Evolutionary conservation across 1,284 basidiomycete genomes (phyloP).

Genomic region (Hymenochaete sp.): DNA sequence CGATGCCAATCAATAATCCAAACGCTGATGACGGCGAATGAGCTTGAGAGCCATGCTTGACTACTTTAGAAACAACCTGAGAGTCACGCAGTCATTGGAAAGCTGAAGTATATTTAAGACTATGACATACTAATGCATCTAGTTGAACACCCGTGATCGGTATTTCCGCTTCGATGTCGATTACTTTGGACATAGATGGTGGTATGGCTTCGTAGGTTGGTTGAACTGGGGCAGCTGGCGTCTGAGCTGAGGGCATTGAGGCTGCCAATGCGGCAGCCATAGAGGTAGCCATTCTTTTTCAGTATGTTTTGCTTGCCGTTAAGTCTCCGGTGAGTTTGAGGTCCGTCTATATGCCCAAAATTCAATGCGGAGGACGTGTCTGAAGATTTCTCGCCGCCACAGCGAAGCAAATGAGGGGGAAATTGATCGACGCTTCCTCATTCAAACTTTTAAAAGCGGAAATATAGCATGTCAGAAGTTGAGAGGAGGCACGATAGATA

Average conservation of each 20-base stretch:
- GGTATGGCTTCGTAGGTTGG: slow-evolving; percentile 76
- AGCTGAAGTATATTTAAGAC: background rate
- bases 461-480: no score
- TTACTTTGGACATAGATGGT: slow-evolving; percentile 79
- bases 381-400: slow-evolving; percentile 1
- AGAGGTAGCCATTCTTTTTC: slow-evolving; percentile 47
- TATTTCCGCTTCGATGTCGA: slow-evolving; percentile 86
- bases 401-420: background rate
- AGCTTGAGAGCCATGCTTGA: slow-evolving; percentile 75
- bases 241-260: slow-evolving; percentile 59
- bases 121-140: slow-evolving; percentile 67
- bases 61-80: slow-evolving; percentile 87
- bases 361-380: slow-evolving; percentile 12
- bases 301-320: no score
- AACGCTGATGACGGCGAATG: slow-evolving; percentile 55
- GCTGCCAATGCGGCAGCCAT: slow-evolving; percentile 85
- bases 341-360: no score
- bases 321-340: no score
- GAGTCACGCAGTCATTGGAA: no score
- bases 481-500: no score
- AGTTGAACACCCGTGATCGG: slow-evolving; percentile 71
- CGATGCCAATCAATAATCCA: slow-evolving; percentile 84
- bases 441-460: no score
- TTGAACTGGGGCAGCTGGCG: slow-evolving; percentile 48
- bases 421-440: slow-evolving; percentile 11